phyloP scores from a whole-genome alignment of 805 yeast species.

The Torulaspora microellipsoides region DNA sequence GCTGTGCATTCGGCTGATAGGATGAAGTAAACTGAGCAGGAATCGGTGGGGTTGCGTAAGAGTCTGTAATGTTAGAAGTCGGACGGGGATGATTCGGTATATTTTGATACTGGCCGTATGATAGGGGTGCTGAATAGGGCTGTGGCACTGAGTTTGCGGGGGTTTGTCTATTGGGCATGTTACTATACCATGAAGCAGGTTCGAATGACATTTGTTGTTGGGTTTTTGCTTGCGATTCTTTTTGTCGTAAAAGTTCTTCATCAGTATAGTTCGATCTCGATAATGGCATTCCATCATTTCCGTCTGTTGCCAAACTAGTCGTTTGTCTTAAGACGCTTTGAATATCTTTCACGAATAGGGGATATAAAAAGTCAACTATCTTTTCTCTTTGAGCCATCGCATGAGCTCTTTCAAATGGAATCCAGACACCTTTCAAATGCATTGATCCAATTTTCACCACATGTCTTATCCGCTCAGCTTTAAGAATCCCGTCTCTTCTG shows the following conservation, averaged over 20 bases:
- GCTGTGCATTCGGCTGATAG: conserved; percentile 1
- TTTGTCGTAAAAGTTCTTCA: conserved; percentile 4
- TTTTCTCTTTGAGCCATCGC: conserved; percentile 80
- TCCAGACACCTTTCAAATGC: conserved; percentile 90
- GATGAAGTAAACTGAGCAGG: conserved; percentile 5
- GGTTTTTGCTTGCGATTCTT: conserved; percentile 4
- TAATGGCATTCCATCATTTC: too few relatives aligned
- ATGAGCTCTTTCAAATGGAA: conserved; percentile 77
- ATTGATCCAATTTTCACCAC: conserved; percentile 83
- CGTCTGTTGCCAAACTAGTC: neutral
- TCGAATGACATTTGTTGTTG: conserved; percentile 11
- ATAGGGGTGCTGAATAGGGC: conserved; percentile 8
- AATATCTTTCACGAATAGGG: conserved; percentile 70
- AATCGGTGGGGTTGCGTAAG: conserved; percentile 3
- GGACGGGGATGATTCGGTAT: conserved; percentile 4
- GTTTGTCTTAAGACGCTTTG: conserved; percentile 41
- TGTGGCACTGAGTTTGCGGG: conserved; percentile 4
- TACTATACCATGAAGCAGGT: conserved; percentile 5
- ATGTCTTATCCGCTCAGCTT: conserved; percentile 69
- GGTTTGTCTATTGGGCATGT: conserved; percentile 3
- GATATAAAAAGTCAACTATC: conserved; percentile 60
- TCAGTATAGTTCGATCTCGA: conserved; percentile 1
- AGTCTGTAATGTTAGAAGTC: conserved; percentile 1
- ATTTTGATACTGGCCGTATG: conserved; percentile 10
- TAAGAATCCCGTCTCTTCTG: conserved; percentile 76